Base-by-base conservation (phyloP, 169 alveolate genomes). In the Cryptosporidium bovis region DNA sequence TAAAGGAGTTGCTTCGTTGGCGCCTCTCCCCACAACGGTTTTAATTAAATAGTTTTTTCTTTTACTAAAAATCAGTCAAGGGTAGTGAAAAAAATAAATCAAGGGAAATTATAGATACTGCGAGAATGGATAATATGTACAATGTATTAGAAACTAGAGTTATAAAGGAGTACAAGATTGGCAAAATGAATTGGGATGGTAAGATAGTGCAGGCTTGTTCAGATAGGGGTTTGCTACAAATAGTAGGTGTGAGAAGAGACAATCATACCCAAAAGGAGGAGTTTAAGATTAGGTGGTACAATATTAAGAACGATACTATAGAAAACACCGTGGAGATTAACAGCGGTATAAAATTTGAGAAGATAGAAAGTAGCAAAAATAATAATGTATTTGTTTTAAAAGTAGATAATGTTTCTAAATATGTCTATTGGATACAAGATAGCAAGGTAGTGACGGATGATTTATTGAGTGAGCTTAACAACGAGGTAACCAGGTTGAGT, bases 181-280 rank as follows among this genome's bases (percentile, higher is more conserved):
- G 87, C 3, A 77, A 62, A 40, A 56, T 77, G 71, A 60, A 36
- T 46, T 77, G 87, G 87, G 71, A 77, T 62, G 87, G 87, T 18
- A 60, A 77, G n/a, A 2, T 77, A 5, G 87, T 77, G 1, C 36
- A 60, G 40, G 77, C 87, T 56, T 56, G 71, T 8, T 36, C 44
- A 3, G 71, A 56, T 40, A 77, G 56, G 51, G 87, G 87, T 15
- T 48, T 34, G 18, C 51, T 77, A 5, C 77, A 77, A 33, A 24
- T 77, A 29, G 31, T 77, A 1, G 64, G 44, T 36, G 48, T 44
- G 40, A 53, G 31, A 27, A 60, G 48, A 13, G 48, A 40, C 48
- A 40, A 0, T 40, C 13, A 8, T 40, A 3, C 10, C 48, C 27
- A 24, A 24, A 40, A 40, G 48, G 48, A 40, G 48, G 44, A 20